Percentiles rank a stretch among this genome's conserved stretches.
Evolutionary conservation across 306 rosid species (phyloP).

Genomic region (Dryas alaskensis): DNA sequence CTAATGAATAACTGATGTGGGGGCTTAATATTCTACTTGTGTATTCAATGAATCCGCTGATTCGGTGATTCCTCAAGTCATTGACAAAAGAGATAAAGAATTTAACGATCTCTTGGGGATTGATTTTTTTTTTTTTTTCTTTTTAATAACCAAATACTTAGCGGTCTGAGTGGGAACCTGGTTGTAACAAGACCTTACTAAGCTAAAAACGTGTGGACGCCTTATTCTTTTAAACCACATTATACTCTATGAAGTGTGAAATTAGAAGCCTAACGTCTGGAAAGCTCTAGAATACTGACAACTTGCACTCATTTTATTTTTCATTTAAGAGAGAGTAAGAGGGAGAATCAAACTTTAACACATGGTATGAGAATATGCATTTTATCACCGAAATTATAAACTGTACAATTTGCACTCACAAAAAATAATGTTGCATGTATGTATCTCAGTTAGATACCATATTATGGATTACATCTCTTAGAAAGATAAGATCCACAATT

Average conservation of each 20-base stretch:
- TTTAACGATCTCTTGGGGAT: neutral
- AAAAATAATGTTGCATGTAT: no score
- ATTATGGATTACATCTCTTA: no score
- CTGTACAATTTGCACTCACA: no score
- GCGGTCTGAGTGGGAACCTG: constrained; percentile 37
- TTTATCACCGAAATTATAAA: no score
- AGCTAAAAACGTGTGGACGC: constrained; percentile 47
- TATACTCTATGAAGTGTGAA: constrained; percentile 20
- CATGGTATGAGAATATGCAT: no score
- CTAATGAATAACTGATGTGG: neutral
- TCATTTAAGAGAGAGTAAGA: neutral
- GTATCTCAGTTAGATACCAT: no score
- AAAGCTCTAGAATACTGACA: constrained; percentile 34
- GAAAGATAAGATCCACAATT: no score
- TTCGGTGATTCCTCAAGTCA: no score
- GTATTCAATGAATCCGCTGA: neutral
- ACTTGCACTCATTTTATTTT: constrained; percentile 28
- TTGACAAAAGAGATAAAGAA: constrained; percentile 9
- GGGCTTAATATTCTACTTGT: constrained; percentile 14
- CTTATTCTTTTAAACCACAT: constrained; percentile 18
- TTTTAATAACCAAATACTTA: neutral
- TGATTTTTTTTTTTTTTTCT: neutral
- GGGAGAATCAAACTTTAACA: no score
- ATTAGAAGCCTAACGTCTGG: neutral
- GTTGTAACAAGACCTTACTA: constrained; percentile 16